These are phyloP conservation scores for Dissophora ornata DNA, from an alignment of 192 early-diverging fungal genomes.

Conservation along the genomic window DNA sequence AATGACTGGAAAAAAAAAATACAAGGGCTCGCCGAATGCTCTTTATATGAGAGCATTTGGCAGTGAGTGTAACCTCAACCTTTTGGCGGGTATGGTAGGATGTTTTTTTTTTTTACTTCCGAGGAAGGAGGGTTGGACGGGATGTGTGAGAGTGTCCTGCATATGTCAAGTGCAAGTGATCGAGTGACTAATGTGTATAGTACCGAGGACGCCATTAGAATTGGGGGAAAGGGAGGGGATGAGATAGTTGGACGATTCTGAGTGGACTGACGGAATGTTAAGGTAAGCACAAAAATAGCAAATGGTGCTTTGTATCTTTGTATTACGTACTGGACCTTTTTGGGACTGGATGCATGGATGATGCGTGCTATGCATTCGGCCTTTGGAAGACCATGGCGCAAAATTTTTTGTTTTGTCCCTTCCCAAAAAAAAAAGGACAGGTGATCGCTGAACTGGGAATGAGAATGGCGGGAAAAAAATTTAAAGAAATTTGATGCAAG, in stretches of 20 bases:
- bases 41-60: background rate
- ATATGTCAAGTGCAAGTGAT: too few relatives aligned
- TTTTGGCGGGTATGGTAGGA: too few relatives aligned
- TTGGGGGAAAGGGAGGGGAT: too few relatives aligned
- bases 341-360: background rate
- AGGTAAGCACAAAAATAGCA: background rate
- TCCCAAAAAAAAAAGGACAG: constrained; percentile 4
- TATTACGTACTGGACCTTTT: background rate
- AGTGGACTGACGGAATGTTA: background rate
- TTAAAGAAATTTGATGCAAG: background rate
- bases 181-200: too few relatives aligned
- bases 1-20: too few relatives aligned
- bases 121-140: background rate
- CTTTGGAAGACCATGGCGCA: too few relatives aligned
- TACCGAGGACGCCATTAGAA: too few relatives aligned
- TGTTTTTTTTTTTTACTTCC: too few relatives aligned
- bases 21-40: too few relatives aligned
- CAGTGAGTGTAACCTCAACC: background rate
- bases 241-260: background rate
- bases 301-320: background rate
- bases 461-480: constrained; percentile 27
- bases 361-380: background rate
- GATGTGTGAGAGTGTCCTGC: too few relatives aligned
- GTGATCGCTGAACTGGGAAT: constrained; percentile 10
- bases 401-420: constrained; percentile 7